Base-by-base conservation (phyloP, 2,329 filamentous ascomycete species). In the Chrysosporium queenslandicum region DNA sequence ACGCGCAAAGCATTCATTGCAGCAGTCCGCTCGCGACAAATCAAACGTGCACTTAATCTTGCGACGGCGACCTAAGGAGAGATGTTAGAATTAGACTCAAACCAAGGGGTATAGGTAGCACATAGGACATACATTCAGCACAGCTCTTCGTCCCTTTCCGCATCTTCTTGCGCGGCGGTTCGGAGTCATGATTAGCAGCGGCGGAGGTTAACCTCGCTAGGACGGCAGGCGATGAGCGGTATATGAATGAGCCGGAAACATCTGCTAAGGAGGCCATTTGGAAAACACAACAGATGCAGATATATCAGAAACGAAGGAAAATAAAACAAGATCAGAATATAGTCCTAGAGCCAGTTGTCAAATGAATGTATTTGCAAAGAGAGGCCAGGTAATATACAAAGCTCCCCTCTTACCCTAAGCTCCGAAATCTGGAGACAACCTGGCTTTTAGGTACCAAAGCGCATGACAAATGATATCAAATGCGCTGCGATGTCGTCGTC, bases 131-230 rank as follows among this genome's bases (percentile, higher is more conserved):
- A 66, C 69, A 72, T 61, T 71, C 69, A 46, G 61, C 58, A 58
- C 69, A 72, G 54, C 68, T 71, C 55, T 66, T 70, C 20, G 69
- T 72, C 18, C 69, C 69, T 41, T 71, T 72, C 41, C 69, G 60
- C 67, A 72, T 71, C 55, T 64, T 71, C 59, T 71, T 71, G 30
- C 64, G 64, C n/a, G 67, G 61, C 60, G 67, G 50, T 42, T 66
- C 60, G 8, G 50, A 48, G 43, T 68, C 53, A 43, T 56, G 60
- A 51, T 62, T 23, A 12, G 43, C 53, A 5, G 30, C 36, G 23
- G 29, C 14, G n/a, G n/a, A n/a, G n/a, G n/a, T n/a, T 9, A 53
- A 46, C 25, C 56, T 56, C 60, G 64, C 61, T 34, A 18, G 54
- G 39, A 5, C 20, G 14, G 12, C 40, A 20, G 40, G 25, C 14